Percentiles rank a stretch among this genome's conserved stretches.
Conservation (phyloP, 2,329 filamentous ascomycete genomes). For the Rhexocercosporidium sp. region DNA sequence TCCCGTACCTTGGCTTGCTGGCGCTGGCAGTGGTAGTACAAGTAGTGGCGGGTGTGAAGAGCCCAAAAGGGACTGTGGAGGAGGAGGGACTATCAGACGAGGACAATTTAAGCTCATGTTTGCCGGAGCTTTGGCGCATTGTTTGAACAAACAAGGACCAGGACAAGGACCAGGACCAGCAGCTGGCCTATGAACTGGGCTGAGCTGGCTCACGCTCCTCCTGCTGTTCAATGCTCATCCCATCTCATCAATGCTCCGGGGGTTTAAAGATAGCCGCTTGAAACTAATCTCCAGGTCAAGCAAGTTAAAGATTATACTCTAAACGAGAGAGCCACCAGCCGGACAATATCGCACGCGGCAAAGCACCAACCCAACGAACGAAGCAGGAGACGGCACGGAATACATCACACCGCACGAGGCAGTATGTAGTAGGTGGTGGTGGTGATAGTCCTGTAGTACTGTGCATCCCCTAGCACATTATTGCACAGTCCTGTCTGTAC, state of each 20-base stretch:
- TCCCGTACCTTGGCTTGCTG: constrained; percentile 2
- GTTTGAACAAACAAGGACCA: constrained; percentile 5
- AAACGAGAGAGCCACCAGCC: not conserved
- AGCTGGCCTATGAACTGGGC: no score
- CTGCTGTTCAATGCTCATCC: constrained; percentile 6
- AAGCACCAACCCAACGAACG: no score
- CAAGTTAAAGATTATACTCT: no score
- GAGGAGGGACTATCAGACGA: not conserved
- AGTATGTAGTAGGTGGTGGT: no score
- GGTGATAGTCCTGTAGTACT: no score
- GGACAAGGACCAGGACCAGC: not conserved
- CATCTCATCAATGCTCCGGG: not conserved
- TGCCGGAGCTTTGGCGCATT: constrained; percentile 12
- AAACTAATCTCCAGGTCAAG: constrained; percentile 8
- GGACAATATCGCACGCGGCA: constrained; percentile 9
- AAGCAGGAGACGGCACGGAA: not conserved
- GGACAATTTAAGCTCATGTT: constrained; percentile 16
- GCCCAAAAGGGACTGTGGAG: constrained; percentile 1
- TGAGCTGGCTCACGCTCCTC: constrained; percentile 11
- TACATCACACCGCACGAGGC: not conserved
- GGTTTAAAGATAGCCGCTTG: constrained; percentile 5
- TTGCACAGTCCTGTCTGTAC: not conserved
- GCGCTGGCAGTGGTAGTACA: constrained; percentile 8
- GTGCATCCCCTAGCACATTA: not conserved
- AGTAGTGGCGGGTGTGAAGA: constrained; percentile 5